Base-by-base conservation (phyloP, 2,329 filamentous ascomycete species). In the Apiospora kogelbergensis region DNA sequence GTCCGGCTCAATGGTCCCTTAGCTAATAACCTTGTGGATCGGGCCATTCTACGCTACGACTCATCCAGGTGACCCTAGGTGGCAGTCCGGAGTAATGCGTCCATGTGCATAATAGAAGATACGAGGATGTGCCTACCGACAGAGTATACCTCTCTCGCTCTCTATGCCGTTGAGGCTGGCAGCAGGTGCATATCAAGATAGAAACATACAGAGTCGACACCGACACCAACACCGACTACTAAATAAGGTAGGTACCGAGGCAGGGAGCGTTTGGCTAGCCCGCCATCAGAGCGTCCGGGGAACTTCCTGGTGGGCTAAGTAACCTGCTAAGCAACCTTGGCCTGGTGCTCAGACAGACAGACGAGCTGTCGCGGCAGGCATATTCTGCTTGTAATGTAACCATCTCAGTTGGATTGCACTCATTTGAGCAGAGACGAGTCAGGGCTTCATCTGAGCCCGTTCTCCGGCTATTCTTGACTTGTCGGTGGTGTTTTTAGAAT, bases 271-370 rank as follows among this genome's bases (percentile, higher is more conserved):
- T 7, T 10, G 22, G 20, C 7, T 60, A 37, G 53, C 53, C 53
- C 30, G 26, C 53, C 53, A 60, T 60, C 53, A 60, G 53, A 60
- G 30, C 53, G 53, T 37, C 53, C 53, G 53, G 53, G 53, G 53
- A 60, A 60, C 53, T 37, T 37, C 53, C 53, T 60, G 30, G 37
- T 57, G 48, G 33, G 30, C 48, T 37, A 57, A n/a, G n/a, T n/a
- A n/a, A n/a, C n/a, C n/a, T n/a, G n/a, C n/a, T n/a, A n/a, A n/a
- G n/a, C n/a, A n/a, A 33, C 48, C 33, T 33, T 3, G 33, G 33
- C 33, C 33, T 33, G 33, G 26, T 10, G 30, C 53, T 60, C 53
- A 20, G 53, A 57, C 17, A 60, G 53, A 37, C 26, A 37, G 30
- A 60, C 53, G 53, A 60, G 22, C 53, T 60, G 53, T 60, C 30